phyloP scores from a whole-genome alignment of 2,329 filamentous ascomycete genomes.

The Nemania sp. region DNA sequence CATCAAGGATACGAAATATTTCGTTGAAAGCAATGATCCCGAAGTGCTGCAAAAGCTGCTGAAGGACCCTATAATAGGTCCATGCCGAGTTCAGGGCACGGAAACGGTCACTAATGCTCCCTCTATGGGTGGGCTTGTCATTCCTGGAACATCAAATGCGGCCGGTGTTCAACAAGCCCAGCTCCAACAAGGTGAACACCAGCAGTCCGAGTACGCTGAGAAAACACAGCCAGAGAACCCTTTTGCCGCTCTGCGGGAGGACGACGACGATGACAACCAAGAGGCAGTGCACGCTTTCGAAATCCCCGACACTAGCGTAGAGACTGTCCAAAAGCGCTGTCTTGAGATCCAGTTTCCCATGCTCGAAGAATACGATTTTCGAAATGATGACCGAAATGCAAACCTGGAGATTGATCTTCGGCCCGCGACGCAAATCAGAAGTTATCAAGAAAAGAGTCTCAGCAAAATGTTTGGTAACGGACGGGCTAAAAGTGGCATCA shows the following conservation, averaged over 20 bases:
- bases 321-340: constrained; percentile 87
- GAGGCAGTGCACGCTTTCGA: constrained; percentile 93
- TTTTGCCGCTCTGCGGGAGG: constrained; percentile 72
- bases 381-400: constrained; percentile 85
- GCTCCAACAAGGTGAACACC: constrained; percentile 45
- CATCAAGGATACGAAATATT: constrained; percentile 91
- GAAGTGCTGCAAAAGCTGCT: constrained; percentile 85
- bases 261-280: constrained; percentile 84
- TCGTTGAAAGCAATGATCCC: constrained; percentile 88
- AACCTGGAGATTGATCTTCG: constrained; percentile 93
- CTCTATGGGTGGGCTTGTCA: constrained; percentile 84
- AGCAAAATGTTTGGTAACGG: constrained; percentile 99
- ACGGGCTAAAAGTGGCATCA: constrained; percentile 94
- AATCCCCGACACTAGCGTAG: constrained; percentile 80
- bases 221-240: constrained; percentile 67
- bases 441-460: constrained; percentile 94
- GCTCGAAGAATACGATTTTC: constrained; percentile 96
- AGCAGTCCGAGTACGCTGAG: constrained; percentile 52
- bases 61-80: constrained; percentile 80
- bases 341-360: constrained; percentile 84
- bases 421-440: constrained; percentile 85
- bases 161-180: constrained; percentile 80
- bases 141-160: constrained; percentile 92
- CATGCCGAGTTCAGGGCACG: constrained; percentile 73
- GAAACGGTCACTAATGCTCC: constrained; percentile 80